These are phyloP conservation scores for Helotiales sp. DNA, from an alignment of 2,329 filamentous ascomycete genomes.

Conservation along the genomic window DNA sequence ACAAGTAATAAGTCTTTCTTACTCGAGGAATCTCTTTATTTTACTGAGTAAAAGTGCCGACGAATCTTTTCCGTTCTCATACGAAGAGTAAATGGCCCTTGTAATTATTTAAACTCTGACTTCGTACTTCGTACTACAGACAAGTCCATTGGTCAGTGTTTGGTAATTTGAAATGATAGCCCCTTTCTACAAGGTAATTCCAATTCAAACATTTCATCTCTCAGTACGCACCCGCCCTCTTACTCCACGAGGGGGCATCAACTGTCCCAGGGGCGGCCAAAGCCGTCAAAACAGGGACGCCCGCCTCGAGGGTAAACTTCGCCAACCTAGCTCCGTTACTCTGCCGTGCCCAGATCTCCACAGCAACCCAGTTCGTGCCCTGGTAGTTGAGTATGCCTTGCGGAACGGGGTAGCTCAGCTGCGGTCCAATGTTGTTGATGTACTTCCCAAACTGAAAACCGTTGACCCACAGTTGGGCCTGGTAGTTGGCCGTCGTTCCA, in stretches of 20 bases:
- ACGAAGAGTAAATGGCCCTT: no score
- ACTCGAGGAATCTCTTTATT: no score
- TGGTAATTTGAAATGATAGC: no score
- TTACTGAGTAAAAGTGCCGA: no score
- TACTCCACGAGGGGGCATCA: neutral
- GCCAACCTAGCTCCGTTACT: constrained; percentile 21
- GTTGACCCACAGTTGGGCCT: constrained; percentile 72
- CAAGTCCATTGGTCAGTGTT: no score
- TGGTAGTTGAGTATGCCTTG: constrained; percentile 70
- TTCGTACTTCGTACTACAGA: no score
- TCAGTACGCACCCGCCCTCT: neutral
- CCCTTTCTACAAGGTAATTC: no score
- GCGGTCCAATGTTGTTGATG: constrained; percentile 67
- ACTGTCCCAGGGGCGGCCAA: neutral
- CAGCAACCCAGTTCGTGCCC: constrained; percentile 68
- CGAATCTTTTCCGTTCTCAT: no score
- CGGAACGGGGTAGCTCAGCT: constrained; percentile 72
- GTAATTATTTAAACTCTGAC: no score
- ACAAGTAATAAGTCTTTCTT: no score
- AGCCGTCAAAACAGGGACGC: constrained; percentile 18
- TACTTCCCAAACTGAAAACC: constrained; percentile 74
- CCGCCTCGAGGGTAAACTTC: constrained; percentile 24
- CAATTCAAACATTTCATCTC: no score
- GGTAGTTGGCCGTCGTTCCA: constrained; percentile 51
- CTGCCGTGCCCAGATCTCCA: constrained; percentile 66